Evolutionary conservation across 192 early-diverging fungal species (phyloP).

Genomic region (Diversispora epigaea): DNA sequence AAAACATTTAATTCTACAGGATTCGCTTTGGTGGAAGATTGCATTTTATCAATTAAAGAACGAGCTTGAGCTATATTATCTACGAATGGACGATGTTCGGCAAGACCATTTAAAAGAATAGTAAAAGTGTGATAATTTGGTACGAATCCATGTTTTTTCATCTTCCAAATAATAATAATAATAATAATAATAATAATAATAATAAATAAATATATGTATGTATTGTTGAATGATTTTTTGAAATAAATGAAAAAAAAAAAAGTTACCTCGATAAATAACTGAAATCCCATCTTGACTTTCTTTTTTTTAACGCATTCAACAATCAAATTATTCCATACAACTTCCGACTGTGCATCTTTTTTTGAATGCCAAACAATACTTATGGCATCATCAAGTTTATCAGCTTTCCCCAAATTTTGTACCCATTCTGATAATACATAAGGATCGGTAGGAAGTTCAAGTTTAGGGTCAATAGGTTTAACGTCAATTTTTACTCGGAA

Average conservation of each 20-base stretch:
- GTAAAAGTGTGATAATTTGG: conserved; percentile 40
- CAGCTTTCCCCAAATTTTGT: conserved; percentile 35
- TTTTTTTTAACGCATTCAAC: conserved; percentile 37
- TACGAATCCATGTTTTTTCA: conserved; percentile 39
- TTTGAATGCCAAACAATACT: conserved; percentile 34
- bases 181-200: not conserved
- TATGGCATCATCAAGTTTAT: conserved; percentile 40
- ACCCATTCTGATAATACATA: conserved; percentile 40
- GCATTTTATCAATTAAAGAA: conserved; percentile 31
- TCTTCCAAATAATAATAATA: conserved; percentile 15
- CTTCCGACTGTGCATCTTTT: conserved; percentile 38
- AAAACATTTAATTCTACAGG: not conserved
- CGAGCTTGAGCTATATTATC: conserved; percentile 37
- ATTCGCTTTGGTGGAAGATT: not conserved
- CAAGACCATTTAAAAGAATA: conserved; percentile 41
- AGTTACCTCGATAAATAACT: conserved; percentile 38
- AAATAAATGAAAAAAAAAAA: not conserved
- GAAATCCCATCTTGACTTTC: conserved; percentile 36
- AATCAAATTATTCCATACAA: conserved; percentile 47
- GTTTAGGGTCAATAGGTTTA: conserved; percentile 10
- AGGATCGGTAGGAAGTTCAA: conserved; percentile 40
- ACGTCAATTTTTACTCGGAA: no score
- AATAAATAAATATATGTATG: not conserved
- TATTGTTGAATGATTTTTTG: not conserved
- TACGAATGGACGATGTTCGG: conserved; percentile 34